Percentiles rank a stretch among this genome's conserved stretches.
Evolutionary conservation across 176 grass and related monocot species (phyloP).

Genomic region (Paspalum vaginatum): DNA sequence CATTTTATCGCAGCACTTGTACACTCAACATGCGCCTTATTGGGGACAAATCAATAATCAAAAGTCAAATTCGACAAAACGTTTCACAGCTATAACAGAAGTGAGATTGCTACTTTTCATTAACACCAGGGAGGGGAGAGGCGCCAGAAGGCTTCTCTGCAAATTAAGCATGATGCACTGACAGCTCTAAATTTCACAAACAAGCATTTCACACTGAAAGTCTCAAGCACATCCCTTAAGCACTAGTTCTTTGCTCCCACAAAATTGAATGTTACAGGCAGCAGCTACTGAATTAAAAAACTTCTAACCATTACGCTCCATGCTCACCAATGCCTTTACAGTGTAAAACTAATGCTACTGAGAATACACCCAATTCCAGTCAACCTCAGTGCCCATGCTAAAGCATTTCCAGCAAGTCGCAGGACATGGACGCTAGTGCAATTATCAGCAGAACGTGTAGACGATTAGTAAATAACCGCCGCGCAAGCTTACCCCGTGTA

Average conservation of each 20-base stretch:
- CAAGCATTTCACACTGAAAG: background rate
- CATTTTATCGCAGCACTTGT: background rate
- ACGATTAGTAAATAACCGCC: background rate
- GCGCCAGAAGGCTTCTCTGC: background rate
- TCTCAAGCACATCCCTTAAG: background rate
- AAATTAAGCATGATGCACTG: background rate
- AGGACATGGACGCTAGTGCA: background rate
- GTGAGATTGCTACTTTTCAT: constrained; percentile 18
- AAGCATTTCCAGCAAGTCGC: background rate
- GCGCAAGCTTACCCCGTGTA: constrained; percentile 70
- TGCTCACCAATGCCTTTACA: background rate
- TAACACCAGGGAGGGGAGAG: background rate
- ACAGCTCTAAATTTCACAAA: constrained; percentile 3
- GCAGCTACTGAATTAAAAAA: background rate
- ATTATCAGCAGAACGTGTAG: background rate
- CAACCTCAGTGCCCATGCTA: background rate
- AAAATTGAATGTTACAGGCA: constrained; percentile 8
- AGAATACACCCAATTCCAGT: background rate
- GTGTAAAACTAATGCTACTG: background rate
- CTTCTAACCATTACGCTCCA: background rate
- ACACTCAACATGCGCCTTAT: background rate
- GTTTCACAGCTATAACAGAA: background rate
- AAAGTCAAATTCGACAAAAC: constrained; percentile 9
- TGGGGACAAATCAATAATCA: background rate
- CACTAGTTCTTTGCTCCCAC: background rate